Percentiles rank a stretch among this genome's conserved stretches.
Conservation (phyloP, 192 early-diverging fungal genomes). For the Entrophospora sp. region DNA sequence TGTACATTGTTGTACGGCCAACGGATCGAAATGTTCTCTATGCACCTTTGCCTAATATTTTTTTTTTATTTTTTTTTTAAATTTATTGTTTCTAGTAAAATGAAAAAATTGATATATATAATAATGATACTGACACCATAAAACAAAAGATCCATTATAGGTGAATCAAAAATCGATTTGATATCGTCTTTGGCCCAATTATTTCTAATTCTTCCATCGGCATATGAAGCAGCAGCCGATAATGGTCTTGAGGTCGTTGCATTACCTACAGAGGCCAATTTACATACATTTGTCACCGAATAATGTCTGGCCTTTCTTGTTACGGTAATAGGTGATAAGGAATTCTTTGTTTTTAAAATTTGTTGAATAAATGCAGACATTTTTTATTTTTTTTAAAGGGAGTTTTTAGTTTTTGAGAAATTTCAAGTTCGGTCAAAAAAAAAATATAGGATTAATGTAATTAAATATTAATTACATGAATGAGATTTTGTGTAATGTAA, state of each 20-base stretch:
- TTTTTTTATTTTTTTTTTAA: too few relatives aligned
- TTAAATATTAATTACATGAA: too few relatives aligned
- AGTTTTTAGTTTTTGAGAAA: too few relatives aligned
- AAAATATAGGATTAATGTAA: too few relatives aligned
- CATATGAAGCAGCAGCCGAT: constrained; percentile 40
- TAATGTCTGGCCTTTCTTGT: background rate
- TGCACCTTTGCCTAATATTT: constrained; percentile 61
- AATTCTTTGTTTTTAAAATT: too few relatives aligned
- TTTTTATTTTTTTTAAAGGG: too few relatives aligned
- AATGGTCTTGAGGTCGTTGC: constrained; percentile 9
- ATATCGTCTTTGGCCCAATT: constrained; percentile 72
- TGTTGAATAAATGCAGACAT: too few relatives aligned
- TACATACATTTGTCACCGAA: background rate
- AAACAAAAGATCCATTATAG: constrained; percentile 69
- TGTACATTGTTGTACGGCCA: constrained; percentile 73
- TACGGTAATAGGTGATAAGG: too few relatives aligned
- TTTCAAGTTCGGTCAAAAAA: too few relatives aligned
- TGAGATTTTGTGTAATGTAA: too few relatives aligned
- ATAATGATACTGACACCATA: constrained; percentile 47
- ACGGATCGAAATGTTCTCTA: constrained; percentile 56
- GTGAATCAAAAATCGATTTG: constrained; percentile 63
- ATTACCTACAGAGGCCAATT: background rate
- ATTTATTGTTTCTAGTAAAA: too few relatives aligned
- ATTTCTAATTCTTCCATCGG: constrained; percentile 41
- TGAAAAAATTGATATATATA: too few relatives aligned